Base-by-base conservation (phyloP, 2,329 filamentous ascomycete genomes). In the Laburnicola sp. region DNA sequence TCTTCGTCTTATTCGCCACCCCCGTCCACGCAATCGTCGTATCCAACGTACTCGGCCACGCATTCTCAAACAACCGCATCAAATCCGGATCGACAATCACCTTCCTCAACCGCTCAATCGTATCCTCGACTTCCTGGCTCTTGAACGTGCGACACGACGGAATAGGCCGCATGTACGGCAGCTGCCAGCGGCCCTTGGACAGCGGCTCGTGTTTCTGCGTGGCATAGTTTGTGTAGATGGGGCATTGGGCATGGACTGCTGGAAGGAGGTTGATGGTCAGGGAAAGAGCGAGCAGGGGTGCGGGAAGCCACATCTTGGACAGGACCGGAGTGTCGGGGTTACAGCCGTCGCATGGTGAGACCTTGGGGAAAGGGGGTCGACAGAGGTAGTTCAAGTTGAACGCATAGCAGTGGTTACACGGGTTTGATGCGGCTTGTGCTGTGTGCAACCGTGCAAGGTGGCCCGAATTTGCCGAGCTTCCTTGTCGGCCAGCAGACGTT, bases 31-130 rank as follows among this genome's bases (percentile, higher is more conserved):
- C 79, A 41, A 90, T 80, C 0, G 87, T 87, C 0, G 87, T 90
- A 64, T 90, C 87, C n/a, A 91, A 74, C 0, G 87, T 89, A 69
- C 88, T 91, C 0, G 88, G 87, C 71, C 84, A 91, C 1, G 82
- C 77, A 65, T 91, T 91, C 62, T 85, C 75, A 61, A 91, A 91
- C 3, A 91, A 72, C 1, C 86, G 80, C 66, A 80, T 84, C 9
- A 91, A 77, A 66, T 92, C 88, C 4, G 75, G 75, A 53, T 80
- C 77, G 2, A 63, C 57, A 44, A 80, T 78, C 8, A 75, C 65
- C 10, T 58, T 48, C 7, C 61, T 59, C 46, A 75, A 54, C 4
- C 68, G 54, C 16, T 60, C 53, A 38, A 78, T 69, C 5, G 68
- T 64, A 23, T 63, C 58, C 54, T 80, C 76, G 7, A 80, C 70